A percentile compares a stretch with the other conserved stretches of the same genome.
These are phyloP conservation scores for Fusarium brachygibbosum DNA, from an alignment of 2,329 filamentous ascomycete species.

Conservation along the genomic window DNA sequence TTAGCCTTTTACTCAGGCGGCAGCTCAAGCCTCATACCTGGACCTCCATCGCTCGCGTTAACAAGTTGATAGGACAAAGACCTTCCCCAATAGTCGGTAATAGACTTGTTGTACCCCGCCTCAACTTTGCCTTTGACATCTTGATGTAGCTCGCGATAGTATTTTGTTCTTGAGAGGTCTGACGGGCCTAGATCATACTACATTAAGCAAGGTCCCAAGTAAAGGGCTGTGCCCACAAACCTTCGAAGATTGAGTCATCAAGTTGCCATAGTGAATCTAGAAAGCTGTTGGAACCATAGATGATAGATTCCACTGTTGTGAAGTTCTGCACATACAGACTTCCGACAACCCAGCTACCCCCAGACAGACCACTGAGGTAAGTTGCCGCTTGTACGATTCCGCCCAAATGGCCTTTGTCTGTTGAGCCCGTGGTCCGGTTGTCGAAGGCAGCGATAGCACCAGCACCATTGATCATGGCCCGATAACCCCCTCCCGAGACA, in stretches of 20 bases:
- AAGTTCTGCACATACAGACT: constrained; percentile 83
- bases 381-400: constrained; percentile 82
- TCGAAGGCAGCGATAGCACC: constrained; percentile 82
- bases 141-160: constrained; percentile 71
- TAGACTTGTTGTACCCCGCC: constrained; percentile 71
- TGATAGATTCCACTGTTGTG: constrained; percentile 67
- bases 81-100: constrained; percentile 87
- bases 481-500: constrained; percentile 82
- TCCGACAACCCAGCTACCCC: constrained; percentile 81
- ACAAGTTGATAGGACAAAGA: constrained; percentile 83
- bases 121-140: constrained; percentile 72
- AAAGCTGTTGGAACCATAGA: constrained; percentile 12
- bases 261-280: constrained; percentile 42
- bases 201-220: background rate
- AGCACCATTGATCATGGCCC: constrained; percentile 81
- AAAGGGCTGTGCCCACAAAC: constrained; percentile 30
- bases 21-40: constrained; percentile 15
- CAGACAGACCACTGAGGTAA: constrained; percentile 80
- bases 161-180: constrained; percentile 52
- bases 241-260: constrained; percentile 47
- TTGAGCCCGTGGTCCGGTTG: constrained; percentile 72
- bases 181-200: constrained; percentile 22
- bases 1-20: background rate
- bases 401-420: constrained; percentile 64
- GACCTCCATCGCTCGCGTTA: constrained; percentile 77